Evolutionary conservation across 352 stramenopile genomes (phyloP).

Genomic region (Globisporangium cederbergense): DNA sequence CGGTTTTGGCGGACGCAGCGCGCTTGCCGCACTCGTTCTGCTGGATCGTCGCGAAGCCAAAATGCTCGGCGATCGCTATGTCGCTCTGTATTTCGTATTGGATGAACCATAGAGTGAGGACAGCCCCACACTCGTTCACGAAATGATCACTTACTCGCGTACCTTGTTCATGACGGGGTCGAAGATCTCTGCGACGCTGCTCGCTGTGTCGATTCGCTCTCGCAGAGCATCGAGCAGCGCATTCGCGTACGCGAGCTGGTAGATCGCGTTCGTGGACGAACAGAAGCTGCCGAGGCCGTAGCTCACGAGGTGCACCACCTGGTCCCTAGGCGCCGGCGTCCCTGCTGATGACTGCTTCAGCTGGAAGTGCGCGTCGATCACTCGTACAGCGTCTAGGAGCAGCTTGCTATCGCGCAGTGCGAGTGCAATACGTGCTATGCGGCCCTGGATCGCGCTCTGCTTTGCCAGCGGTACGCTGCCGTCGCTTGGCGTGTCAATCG

Average conservation of each 20-base stretch:
- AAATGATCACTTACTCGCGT: neutral
- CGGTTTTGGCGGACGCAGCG: conserved; percentile 33
- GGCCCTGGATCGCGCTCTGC: conserved; percentile 30
- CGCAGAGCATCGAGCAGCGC: conserved; percentile 34
- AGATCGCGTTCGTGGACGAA: conserved; percentile 64
- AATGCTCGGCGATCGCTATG: conserved; percentile 35
- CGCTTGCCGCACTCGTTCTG: conserved; percentile 65
- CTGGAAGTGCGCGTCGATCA: conserved; percentile 28
- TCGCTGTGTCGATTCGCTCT: neutral
- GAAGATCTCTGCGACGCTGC: conserved; percentile 41
- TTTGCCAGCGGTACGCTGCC: neutral
- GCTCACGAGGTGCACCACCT: conserved; percentile 36
- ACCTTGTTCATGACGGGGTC: conserved; percentile 83
- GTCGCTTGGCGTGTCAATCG: neutral
- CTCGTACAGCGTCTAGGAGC: conserved; percentile 24
- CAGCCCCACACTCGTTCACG: neutral
- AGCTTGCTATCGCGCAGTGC: conserved; percentile 30
- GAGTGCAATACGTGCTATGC: conserved; percentile 33
- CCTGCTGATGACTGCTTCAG: conserved; percentile 6
- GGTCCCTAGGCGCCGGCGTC: neutral
- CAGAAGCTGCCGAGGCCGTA: conserved; percentile 81
- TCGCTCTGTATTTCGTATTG: conserved; percentile 40
- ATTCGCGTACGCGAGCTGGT: conserved; percentile 66
- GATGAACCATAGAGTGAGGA: neutral
- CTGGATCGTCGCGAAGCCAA: conserved; percentile 44